Evolutionary conservation across 441 rosid genomes (phyloP), one percentile per base, ranked within the genome.

Genomic region (Mallotus repandus): DNA sequence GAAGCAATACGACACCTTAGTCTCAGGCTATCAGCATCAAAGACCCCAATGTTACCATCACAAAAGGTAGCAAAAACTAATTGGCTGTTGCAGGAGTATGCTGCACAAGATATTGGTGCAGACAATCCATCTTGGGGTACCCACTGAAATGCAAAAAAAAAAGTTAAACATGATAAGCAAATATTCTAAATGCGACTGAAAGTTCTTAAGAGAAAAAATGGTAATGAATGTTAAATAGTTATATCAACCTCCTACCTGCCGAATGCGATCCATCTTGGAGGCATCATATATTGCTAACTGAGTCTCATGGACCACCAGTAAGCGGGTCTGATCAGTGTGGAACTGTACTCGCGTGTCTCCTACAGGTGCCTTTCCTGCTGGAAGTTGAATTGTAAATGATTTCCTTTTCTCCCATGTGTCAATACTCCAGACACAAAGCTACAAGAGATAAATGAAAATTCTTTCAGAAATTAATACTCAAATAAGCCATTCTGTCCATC

Each of bases 371-470:
- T 89, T 90, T 74, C 97, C 98, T 60, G 87, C 75, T 64, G 97
- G 95, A 72, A 86, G 79, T 76, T 88, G 97, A 48, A 96, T 84
- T 19, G 85, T 13, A 45, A 89, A 78, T 8, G 91, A 84, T 82
- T 88, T 93, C 83, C 88, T 89, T 83, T 88, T 93, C 86, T 96
- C 99, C 99, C 99, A 96, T 22, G 97, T 79, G 76, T 96, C 98
- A 76, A 91, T 86, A 84, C 92, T 90, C 98, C 98, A 93, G 38
- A 89, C 80, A 66, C 88, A 89, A 63, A 96, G 85, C 99, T 96
- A 87, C 78, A 70, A 29, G 38, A 72, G 35, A 72, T 3, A 22
- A 7, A 32, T n/a, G 38, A 55, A 72, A 11, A 53, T 13, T 16
- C 9, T 46, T 29, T 35, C 25, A 4, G 13, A 66, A 13, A 11